A percentile compares a stretch with the other conserved stretches of the same genome.
Evolutionary conservation across 176 grass and related monocot genomes (phyloP).

Genomic region (Eremochloa ophiuroides): DNA sequence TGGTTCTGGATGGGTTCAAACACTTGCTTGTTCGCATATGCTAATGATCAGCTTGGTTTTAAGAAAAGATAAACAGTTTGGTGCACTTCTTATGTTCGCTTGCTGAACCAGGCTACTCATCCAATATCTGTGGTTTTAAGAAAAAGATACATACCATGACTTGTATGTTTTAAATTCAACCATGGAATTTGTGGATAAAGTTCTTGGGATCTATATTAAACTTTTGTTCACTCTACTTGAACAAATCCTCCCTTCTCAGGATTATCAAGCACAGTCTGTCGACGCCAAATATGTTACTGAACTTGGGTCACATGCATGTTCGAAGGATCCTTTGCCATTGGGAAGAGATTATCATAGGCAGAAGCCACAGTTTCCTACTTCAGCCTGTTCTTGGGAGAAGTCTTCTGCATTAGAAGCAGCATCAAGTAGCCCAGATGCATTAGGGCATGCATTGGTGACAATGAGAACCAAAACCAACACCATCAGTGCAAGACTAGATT

Average conservation of each 20-base stretch:
- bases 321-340: constrained; percentile 16
- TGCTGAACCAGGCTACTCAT: background rate
- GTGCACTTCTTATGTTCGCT: background rate
- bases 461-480: constrained; percentile 11
- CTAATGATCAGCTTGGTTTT: no score
- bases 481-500: constrained; percentile 7
- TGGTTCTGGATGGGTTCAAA: background rate
- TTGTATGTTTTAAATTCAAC: background rate
- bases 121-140: background rate
- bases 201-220: background rate
- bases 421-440: constrained; percentile 15
- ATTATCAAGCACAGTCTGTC: constrained; percentile 11
- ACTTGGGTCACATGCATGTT: constrained; percentile 23
- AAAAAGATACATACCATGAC: no score
- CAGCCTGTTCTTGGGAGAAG: constrained; percentile 17
- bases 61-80: no score
- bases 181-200: constrained; percentile 6
- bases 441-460: no score
- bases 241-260: constrained; percentile 23
- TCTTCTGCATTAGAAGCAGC: constrained; percentile 22
- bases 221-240: background rate
- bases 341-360: constrained; percentile 28
- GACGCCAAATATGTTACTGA: constrained; percentile 25
- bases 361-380: constrained; percentile 20
- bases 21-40: background rate